phyloP scores from a whole-genome alignment of 352 stramenopile species.

The Phytophthora sojae region DNA sequence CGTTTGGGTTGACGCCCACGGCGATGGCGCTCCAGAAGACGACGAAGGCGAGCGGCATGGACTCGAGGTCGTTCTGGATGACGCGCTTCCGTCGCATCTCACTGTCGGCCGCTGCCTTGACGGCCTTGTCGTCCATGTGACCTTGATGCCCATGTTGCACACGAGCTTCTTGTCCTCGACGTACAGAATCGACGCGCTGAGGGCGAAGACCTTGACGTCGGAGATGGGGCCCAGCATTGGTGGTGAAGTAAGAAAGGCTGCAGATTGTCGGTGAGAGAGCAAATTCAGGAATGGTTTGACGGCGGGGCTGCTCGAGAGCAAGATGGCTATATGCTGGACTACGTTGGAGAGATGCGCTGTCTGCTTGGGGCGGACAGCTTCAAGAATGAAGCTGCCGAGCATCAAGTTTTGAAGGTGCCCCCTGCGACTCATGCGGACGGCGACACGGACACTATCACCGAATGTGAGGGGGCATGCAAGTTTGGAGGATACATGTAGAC shows the following conservation, averaged over 20 bases:
- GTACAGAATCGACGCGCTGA: constrained; percentile 61
- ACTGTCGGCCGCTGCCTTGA: constrained; percentile 32
- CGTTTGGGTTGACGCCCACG: constrained; percentile 39
- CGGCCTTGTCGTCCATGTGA: constrained; percentile 39
- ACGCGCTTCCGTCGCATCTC: constrained; percentile 67
- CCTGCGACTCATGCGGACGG: too few relatives aligned
- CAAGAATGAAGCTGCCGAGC: not conserved
- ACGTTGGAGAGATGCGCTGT: not conserved
- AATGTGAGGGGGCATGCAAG: not conserved
- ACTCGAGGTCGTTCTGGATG: constrained; percentile 67
- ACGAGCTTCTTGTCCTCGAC: constrained; percentile 54
- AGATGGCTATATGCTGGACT: constrained; percentile 1
- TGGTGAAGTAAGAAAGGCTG: too few relatives aligned
- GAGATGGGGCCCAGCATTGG: constrained; percentile 22
- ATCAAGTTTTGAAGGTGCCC: not conserved
- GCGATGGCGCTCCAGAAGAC: constrained; percentile 53
- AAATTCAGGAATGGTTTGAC: constrained; percentile 27
- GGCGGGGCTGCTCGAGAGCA: not conserved
- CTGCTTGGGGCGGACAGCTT: not conserved
- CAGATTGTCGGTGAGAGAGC: not conserved
- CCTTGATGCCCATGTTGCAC: constrained; percentile 28
- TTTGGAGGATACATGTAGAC: not conserved
- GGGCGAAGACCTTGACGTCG: constrained; percentile 48
- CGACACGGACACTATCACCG: not conserved
- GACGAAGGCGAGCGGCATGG: constrained; percentile 57